Evolutionary conservation across 129 eudicot species (phyloP).

Genomic region (Deinandra increscens): DNA sequence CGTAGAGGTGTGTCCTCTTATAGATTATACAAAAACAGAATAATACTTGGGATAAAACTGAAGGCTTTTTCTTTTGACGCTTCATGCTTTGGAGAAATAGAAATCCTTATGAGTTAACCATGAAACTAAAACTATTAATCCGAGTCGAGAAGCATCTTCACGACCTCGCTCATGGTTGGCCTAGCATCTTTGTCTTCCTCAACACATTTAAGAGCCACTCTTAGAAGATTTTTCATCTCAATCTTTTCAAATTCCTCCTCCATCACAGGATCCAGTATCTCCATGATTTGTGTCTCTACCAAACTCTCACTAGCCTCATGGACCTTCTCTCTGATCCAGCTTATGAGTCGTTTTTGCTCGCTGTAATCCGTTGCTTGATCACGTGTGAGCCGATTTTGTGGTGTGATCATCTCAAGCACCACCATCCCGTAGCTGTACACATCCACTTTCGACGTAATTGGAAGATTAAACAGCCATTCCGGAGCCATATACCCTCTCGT

Average conservation of each 20-base stretch:
- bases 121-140: not conserved
- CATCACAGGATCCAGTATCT: constrained; percentile 25
- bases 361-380: not conserved
- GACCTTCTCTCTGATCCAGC: constrained; percentile 30
- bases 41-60: too few relatives aligned
- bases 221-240: constrained; percentile 11
- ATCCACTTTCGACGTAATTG: constrained; percentile 40
- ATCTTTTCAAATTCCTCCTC: constrained; percentile 9
- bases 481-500: constrained; percentile 46
- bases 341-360: constrained; percentile 9
- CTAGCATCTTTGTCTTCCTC: constrained; percentile 43
- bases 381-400: constrained; percentile 24
- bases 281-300: not conserved
- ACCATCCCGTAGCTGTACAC: constrained; percentile 40
- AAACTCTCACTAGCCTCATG: not conserved
- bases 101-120: not conserved
- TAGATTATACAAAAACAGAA: too few relatives aligned
- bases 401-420: constrained; percentile 45
- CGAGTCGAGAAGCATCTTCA: constrained; percentile 30
- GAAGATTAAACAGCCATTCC: constrained; percentile 39
- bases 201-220: constrained; percentile 35
- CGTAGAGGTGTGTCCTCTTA: too few relatives aligned
- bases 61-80: too few relatives aligned
- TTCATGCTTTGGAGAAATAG: too few relatives aligned
- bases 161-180: constrained; percentile 49